Percentiles rank a stretch among this genome's conserved stretches.
These are phyloP conservation scores for Aspergillus tanneri DNA, from an alignment of 2,329 filamentous ascomycete genomes.

Conservation along the genomic window DNA sequence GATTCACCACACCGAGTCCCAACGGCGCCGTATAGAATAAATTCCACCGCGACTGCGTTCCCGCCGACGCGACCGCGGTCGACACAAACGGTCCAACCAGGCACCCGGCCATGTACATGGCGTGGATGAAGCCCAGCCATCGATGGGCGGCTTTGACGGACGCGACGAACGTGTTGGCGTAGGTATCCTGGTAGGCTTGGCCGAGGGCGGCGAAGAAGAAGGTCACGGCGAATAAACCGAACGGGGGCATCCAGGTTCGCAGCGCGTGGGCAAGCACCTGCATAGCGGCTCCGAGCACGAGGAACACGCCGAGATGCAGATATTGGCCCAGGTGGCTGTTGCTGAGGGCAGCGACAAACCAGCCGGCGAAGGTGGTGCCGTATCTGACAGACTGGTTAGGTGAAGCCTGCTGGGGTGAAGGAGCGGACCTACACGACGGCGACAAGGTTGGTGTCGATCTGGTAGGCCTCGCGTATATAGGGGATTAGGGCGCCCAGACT, in stretches of 20 bases:
- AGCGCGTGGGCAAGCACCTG: conserved; percentile 52
- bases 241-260: conserved; percentile 58
- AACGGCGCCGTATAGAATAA: conserved; percentile 59
- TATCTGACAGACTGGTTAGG: conserved; percentile 40
- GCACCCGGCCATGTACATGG: conserved; percentile 59
- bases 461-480: conserved; percentile 59
- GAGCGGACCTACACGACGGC: conserved; percentile 49
- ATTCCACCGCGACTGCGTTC: conserved; percentile 48
- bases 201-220: conserved; percentile 61
- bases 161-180: conserved; percentile 62
- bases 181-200: conserved; percentile 63
- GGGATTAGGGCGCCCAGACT: conserved; percentile 63
- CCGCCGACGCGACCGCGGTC: conserved; percentile 50
- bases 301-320: conserved; percentile 57
- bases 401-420: conserved; percentile 2
- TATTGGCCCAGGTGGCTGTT: conserved; percentile 51
- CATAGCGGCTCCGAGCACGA: conserved; percentile 55
- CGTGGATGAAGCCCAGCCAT: conserved; percentile 64
- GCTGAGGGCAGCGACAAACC: conserved; percentile 58
- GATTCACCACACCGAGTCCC: conserved; percentile 53
- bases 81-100: conserved; percentile 58
- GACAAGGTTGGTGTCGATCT: conserved; percentile 53
- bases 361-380: conserved; percentile 58
- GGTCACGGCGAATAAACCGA: conserved; percentile 56
- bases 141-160: conserved; percentile 54